Base-by-base conservation (phyloP, 192 early-diverging fungal species). In the Coemansia sp. region DNA sequence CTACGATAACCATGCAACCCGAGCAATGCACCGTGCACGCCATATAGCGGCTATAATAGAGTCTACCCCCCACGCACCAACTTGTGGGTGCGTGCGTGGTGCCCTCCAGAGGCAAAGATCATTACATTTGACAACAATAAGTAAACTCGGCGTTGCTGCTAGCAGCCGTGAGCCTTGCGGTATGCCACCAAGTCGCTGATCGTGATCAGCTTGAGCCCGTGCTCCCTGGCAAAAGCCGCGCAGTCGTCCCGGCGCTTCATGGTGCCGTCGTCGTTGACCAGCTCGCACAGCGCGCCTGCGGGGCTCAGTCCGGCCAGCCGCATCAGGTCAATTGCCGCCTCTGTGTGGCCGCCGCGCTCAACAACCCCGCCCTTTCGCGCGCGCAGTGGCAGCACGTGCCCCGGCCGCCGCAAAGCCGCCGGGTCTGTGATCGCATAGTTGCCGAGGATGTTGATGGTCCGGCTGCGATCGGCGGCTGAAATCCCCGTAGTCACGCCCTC, bases 241-340 rank as follows among this genome's bases (percentile, higher is more conserved):
- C 95, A 88, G 70, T 98, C 94, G 65, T 96, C 91, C 15, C 95
- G 66, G 23, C 97, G 82, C 36, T 95, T 94, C 93, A 99, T 97
- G 0, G 78, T 80, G 2, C 97, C 95, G 53, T 90, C 85, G 31
- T 97, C 87, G 41, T 85, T 90, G 17, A 95, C 87, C 43, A 99
- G 65, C 76, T 99, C 95, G 53, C 88, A 90, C 46, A 99, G 93
- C 26, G 92, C 94, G 2, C 90, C 93, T 0, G 90, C 93, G 12
- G 88, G 87, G 46, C 77, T 70, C 36, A 90, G 78, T 0, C 88
- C 88, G 0, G 93, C 85, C 51, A 99, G 70, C 44, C 85, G 82
- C 62, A 89, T 90, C 50, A 99, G 70, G 68, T 99, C 89, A 8
- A 95, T 76, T 1, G 83, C 83, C 1, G 95, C 92, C 64, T 99